phyloP scores from a whole-genome alignment of 306 rosid genomes.

The Calophaca sinica region DNA sequence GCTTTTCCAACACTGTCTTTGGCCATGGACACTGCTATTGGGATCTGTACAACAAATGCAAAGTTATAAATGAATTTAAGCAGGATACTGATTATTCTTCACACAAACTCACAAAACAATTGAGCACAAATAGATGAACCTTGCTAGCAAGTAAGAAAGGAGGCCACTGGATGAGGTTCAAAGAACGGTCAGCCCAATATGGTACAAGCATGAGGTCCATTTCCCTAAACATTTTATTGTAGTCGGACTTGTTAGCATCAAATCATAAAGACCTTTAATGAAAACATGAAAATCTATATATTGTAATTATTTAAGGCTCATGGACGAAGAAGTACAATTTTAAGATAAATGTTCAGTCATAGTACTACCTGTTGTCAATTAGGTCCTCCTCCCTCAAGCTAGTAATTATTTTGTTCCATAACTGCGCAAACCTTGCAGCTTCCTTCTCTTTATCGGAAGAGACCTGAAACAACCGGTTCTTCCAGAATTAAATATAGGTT shows the following conservation, averaged over 20 bases:
- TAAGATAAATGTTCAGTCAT: conserved; percentile 22
- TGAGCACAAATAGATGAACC: conserved; percentile 57
- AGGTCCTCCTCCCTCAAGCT: conserved; percentile 97
- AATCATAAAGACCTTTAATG: background rate
- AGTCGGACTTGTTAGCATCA: conserved; percentile 36
- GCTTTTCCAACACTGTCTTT: conserved; percentile 79
- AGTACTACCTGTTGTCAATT: conserved; percentile 73
- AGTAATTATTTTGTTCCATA: conserved; percentile 88
- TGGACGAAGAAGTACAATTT: conserved; percentile 33
- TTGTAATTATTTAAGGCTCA: conserved; percentile 21
- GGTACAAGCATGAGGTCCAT: conserved; percentile 94
- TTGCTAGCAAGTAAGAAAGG: conserved; percentile 99
- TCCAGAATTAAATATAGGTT: conserved; percentile 16
- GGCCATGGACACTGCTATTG: conserved; percentile 97
- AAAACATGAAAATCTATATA: conserved; percentile 28
- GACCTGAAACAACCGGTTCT: conserved; percentile 57
- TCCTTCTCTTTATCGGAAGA: conserved; percentile 65
- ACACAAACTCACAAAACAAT: conserved; percentile 28
- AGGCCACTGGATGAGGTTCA: conserved; percentile 91
- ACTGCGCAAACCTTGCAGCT: conserved; percentile 91
- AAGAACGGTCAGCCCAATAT: conserved; percentile 76
- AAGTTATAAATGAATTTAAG: conserved; percentile 33
- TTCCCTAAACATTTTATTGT: conserved; percentile 67
- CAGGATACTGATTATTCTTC: conserved; percentile 32
- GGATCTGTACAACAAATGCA: conserved; percentile 64